Evolutionary conservation across 257 asterid genomes (phyloP), one percentile per base, ranked within the genome.

Genomic region (Nicotiana tabacum): DNA sequence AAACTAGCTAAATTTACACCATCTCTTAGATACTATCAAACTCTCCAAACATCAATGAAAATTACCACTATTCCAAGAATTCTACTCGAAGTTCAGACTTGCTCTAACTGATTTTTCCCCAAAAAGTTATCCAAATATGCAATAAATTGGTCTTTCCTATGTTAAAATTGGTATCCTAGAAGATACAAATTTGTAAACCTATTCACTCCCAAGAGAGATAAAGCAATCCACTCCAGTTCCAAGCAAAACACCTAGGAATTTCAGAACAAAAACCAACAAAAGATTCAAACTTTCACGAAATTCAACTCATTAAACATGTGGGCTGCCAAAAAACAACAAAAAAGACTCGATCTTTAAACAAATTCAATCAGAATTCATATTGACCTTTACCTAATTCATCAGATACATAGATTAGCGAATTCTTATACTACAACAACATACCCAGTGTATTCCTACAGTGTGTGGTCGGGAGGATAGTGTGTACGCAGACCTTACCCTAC

Each of bases 51-150:
- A 60, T 61, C 61, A 39, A 83, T 66, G 46, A 53, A 16, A 18
- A 21, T 46, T 58, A 64, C 77, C 66, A 78, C 62, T 81, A 72
- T 58, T 70, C 64, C 88, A 88, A 30, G 53, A 84, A 85, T 74
- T 69, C 77, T 70, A 64, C 66, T 30, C 43, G 51, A 51, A 0
- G 15, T 15, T 61, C 24, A 51, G 62, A 51, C 64, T 76, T 51
- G 27, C 39, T 69, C 81, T 72, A 76, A 64, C 72, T 55, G 33
- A 37, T 53, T 24, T 13, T 60, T 21, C 29, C 72, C 9, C 21
- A 66, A 58, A n/a, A 66, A 35, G 51, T 76, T 33, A 64, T 64
- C 21, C 24, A 62, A 39, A 56, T 32, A 76, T 60, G 17, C 33
- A 53, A 82, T 39, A 76, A 82, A 82, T 39, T 29, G 13, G 46